Evolutionary conservation across 2,329 filamentous ascomycete species (phyloP).

Genomic region (Tolypocladium guangdongense): DNA sequence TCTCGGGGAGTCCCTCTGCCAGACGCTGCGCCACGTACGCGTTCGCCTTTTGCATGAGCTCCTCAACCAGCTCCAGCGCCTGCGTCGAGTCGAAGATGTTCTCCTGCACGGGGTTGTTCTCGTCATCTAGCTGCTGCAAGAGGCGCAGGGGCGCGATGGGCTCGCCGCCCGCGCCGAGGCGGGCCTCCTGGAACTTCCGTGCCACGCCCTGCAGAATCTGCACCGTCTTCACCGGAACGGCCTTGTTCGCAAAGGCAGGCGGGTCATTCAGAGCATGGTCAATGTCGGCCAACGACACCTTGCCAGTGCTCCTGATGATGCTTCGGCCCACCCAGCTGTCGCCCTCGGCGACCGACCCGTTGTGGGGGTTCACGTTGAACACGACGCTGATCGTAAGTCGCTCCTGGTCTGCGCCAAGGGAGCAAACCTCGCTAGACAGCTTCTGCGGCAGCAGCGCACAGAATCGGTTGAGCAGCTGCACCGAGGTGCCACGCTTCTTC

Average conservation of each 20-base stretch:
- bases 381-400: conserved; percentile 87
- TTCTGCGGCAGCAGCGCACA: conserved; percentile 82
- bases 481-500: conserved; percentile 93
- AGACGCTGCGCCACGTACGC: conserved; percentile 80
- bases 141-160: conserved; percentile 79
- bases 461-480: conserved; percentile 84
- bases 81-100: conserved; percentile 91
- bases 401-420: conserved; percentile 75
- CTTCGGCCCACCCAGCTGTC: conserved; percentile 91
- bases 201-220: conserved; percentile 71
- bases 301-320: conserved; percentile 84
- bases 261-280: conserved; percentile 65
- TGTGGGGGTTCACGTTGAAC: conserved; percentile 77
- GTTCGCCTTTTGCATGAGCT: conserved; percentile 90
- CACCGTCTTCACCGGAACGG: conserved; percentile 63
- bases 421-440: conserved; percentile 79
- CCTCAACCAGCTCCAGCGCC: conserved; percentile 88
- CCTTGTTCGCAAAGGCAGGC: conserved; percentile 50
- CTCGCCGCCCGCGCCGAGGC: conserved; percentile 69
- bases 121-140: conserved; percentile 88
- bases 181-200: conserved; percentile 81
- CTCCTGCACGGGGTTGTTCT: conserved; percentile 92
- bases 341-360: conserved; percentile 67
- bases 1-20: conserved; percentile 68
- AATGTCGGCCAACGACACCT: conserved; percentile 74